phyloP scores from a whole-genome alignment of 495 filamentous ascomycete species.

The Penicillium coprophilum region DNA sequence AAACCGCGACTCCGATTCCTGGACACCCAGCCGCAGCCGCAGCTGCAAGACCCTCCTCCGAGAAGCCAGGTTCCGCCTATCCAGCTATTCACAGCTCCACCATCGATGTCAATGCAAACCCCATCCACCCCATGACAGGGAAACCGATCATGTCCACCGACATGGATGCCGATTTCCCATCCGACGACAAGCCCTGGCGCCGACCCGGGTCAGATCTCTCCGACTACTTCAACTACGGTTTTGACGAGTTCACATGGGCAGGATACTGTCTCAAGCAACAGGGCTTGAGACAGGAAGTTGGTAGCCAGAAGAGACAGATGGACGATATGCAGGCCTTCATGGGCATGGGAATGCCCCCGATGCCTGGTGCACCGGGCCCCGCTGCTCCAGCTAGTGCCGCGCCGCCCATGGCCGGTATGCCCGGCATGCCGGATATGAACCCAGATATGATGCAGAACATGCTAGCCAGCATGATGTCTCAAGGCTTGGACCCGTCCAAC shows the following conservation, averaged over 20 bases:
- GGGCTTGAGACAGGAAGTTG: slow-evolving; percentile 66
- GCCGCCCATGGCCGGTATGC: slow-evolving; percentile 62
- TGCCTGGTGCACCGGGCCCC: slow-evolving; percentile 56
- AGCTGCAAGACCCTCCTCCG: slow-evolving; percentile 37
- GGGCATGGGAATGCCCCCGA: slow-evolving; percentile 70
- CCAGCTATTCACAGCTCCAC: slow-evolving; percentile 72
- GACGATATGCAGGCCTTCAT: slow-evolving; percentile 86
- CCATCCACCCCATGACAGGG: slow-evolving; percentile 67
- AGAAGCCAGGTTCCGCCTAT: slow-evolving; percentile 57
- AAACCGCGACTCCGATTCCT: slow-evolving; percentile 45
- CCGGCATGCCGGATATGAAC: slow-evolving; percentile 70
- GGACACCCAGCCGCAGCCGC: slow-evolving; percentile 40
- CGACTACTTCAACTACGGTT: slow-evolving; percentile 99
- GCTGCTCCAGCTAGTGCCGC: slow-evolving; percentile 38
- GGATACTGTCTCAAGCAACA: slow-evolving; percentile 90
- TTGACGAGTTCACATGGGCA: slow-evolving; percentile 98
- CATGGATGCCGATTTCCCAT: slow-evolving; percentile 74
- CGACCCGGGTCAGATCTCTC: slow-evolving; percentile 92
- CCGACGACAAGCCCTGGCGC: slow-evolving; percentile 90
- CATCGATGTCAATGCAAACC: slow-evolving; percentile 81
- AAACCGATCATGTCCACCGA: slow-evolving; percentile 73
- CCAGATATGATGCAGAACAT: slow-evolving; percentile 76
- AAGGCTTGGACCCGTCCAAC: slow-evolving; percentile 76
- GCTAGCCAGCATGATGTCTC: slow-evolving; percentile 77
- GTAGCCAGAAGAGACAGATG: slow-evolving; percentile 78